A percentile compares a stretch with the other conserved stretches of the same genome.
Conservation (phyloP, 192 early-diverging fungal genomes). For the Mortierella hygrophila region DNA sequence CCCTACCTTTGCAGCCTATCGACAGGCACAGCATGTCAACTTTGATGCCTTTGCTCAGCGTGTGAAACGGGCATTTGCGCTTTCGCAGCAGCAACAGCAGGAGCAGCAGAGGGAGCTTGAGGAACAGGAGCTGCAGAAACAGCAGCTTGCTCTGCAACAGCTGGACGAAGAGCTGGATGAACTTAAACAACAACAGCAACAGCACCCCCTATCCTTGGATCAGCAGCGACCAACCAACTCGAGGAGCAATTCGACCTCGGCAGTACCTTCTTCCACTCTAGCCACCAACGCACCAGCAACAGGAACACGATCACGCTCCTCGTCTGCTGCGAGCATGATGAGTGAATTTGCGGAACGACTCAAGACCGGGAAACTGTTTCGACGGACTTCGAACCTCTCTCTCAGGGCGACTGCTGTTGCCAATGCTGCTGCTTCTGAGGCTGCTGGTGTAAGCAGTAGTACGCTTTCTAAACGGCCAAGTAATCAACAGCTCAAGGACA, state of each 20-base stretch:
- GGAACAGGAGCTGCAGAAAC: background rate
- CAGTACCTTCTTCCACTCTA: conserved; percentile 2
- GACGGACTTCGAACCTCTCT: conserved; percentile 11
- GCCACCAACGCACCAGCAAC: conserved; percentile 5
- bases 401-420: background rate
- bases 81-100: conserved; percentile 29
- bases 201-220: background rate
- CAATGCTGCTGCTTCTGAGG: background rate
- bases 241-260: conserved; percentile 17
- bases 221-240: conserved; percentile 17
- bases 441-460: background rate
- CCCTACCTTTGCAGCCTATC: conserved; percentile 47
- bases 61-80: conserved; percentile 36
- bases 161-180: conserved; percentile 7
- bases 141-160: conserved; percentile 15
- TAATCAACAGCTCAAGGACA: background rate
- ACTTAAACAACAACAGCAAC: background rate
- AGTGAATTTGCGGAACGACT: conserved; percentile 48
- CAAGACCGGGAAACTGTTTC: conserved; percentile 36
- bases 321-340: conserved; percentile 45
- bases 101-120: conserved; percentile 8
- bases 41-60: conserved; percentile 48
- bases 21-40: conserved; percentile 39
- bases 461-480: background rate
- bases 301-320: conserved; percentile 31